Evolutionary conservation across 2,329 filamentous ascomycete genomes (phyloP), one percentile per base, ranked within the genome.

Genomic region (Diplodia scrobiculata): DNA sequence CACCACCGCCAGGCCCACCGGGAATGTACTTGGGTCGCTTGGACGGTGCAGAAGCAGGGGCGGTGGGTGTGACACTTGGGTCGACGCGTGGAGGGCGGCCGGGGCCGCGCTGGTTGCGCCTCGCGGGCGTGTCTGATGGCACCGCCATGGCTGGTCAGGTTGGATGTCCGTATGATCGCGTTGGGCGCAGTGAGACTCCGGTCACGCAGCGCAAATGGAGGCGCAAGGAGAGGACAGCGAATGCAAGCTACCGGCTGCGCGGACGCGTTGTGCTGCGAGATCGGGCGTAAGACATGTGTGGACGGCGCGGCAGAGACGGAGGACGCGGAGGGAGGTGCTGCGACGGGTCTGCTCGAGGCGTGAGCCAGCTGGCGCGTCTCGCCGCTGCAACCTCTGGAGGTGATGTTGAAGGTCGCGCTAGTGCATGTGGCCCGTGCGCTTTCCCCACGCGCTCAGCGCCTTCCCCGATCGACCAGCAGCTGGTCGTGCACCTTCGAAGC

Each of bases 1-100:
- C 92, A 67, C 92, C 92, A 53, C 92, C 92, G 47, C 91, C 92
- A 67, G 91, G 89, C 2, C 92, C 92, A 55, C 92, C 92, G 38
- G 94, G 91, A 55, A 96, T 86, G 79, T 97, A 97, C 78, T 78
- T 81, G 68, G 78, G 77, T 72, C 76, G 77, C 76, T 83, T 83
- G 68, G 69, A 72, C 32, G 78, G 77, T 63, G 79, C 79, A 19
- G 77, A 78, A 67, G 79, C 77, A 53, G 77, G 73, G 41, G 75
- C 68, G 47, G 53, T 32, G 68, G 72, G 66, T 60, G 63, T 66
- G 34, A 58, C 34, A 38, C 34, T 29, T 17, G 55, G 65, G 34
- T 62, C 58, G 27, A 51, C 48, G 65, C 58, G 55, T 52, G 55
- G 65, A 45, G 65, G 65, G 27, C 65, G 47, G 38, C 65, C 65